A percentile compares a stretch with the other conserved stretches of the same genome.
Conservation (phyloP, 1,284 basidiomycete species). For the Irpex lacteus region DNA sequence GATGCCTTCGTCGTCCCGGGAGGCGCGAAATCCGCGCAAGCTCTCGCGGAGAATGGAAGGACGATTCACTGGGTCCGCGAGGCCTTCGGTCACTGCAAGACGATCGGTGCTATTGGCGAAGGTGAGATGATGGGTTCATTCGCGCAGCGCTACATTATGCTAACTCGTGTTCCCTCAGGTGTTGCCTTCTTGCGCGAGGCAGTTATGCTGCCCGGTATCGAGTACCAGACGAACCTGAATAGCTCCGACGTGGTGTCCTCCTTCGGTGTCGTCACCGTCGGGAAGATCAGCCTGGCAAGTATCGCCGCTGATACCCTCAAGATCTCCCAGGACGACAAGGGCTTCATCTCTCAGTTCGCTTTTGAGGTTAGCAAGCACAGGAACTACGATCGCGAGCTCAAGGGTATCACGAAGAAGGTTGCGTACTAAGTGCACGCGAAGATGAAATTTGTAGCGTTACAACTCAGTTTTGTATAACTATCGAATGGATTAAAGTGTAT, state of each 20-base stretch:
- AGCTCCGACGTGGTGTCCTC: constrained; percentile 44
- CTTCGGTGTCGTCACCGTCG: constrained; percentile 62
- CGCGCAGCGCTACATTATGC: neutral
- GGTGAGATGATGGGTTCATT: constrained; percentile 34
- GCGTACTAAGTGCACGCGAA: constrained; percentile 42
- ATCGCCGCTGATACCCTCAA: constrained; percentile 40
- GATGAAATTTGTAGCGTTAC: too few relatives aligned
- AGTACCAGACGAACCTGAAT: constrained; percentile 31
- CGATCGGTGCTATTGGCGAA: constrained; percentile 72
- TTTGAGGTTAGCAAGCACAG: constrained; percentile 63
- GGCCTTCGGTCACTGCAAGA: constrained; percentile 77
- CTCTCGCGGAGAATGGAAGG: constrained; percentile 53
- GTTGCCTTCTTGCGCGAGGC: constrained; percentile 46
- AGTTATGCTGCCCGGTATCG: constrained; percentile 44
- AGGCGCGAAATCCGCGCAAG: constrained; percentile 52
- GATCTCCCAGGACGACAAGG: constrained; percentile 43
- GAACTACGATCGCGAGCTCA: constrained; percentile 57
- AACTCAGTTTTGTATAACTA: too few relatives aligned
- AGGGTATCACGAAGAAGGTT: constrained; percentile 51
- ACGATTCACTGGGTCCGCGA: constrained; percentile 72
- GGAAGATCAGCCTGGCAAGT: constrained; percentile 41
- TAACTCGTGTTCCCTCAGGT: constrained; percentile 30
- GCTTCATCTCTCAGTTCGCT: constrained; percentile 57
- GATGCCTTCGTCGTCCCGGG: constrained; percentile 76
- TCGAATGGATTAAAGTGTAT: too few relatives aligned